Evolutionary conservation across 2,329 filamentous ascomycete species (phyloP), one percentile per base, ranked within the genome.

Genomic region (Hypoxylon rubiginosum): DNA sequence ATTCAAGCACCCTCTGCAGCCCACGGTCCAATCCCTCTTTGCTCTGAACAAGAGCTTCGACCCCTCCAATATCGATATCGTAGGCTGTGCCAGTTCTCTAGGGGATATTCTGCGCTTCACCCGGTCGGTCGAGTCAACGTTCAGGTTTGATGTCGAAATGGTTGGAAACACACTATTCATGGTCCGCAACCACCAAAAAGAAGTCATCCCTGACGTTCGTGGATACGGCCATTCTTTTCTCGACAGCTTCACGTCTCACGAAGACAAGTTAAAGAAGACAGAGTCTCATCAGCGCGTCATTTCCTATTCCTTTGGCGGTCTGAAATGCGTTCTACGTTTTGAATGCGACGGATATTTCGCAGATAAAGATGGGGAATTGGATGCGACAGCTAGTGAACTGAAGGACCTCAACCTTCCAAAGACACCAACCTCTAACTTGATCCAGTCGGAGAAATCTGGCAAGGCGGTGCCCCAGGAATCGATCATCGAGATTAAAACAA

Each of bases 271-370:
- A 11, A 36, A 52, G 5, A 59, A 43, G 26, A 70, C 58, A 10
- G 66, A 73, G 36, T 74, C 71, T 10, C 73, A 75, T 24, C 73
- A 74, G 26, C 70, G 72, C 13, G 60, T 75, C 41, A 50, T 74
- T 15, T 69, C 67, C 21, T 75, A 75, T 53, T 45, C 67, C 21
- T 73, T 74, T 28, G 59, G 54, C 8, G 68, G 63, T 13, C 50
- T 73, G 51, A 69, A 62, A 19, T 74, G 67, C 41, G 66, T 74
- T 9, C 71, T 75, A 32, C 71, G 71, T 17, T 75, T 71, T 30
- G 71, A 74, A 36, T 73, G 71, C 26, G 73, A 74, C 24, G 68
- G 68, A 8, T 58, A 73, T 17, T 50, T 64, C 10, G n/a, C 17
- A 28, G 34, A 41, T 21, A n/a, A n/a, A n/a, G 15, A 63, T 2